Evolutionary conservation across 345 rosid genomes (phyloP).

Genomic region (Hirschfeldia incana): DNA sequence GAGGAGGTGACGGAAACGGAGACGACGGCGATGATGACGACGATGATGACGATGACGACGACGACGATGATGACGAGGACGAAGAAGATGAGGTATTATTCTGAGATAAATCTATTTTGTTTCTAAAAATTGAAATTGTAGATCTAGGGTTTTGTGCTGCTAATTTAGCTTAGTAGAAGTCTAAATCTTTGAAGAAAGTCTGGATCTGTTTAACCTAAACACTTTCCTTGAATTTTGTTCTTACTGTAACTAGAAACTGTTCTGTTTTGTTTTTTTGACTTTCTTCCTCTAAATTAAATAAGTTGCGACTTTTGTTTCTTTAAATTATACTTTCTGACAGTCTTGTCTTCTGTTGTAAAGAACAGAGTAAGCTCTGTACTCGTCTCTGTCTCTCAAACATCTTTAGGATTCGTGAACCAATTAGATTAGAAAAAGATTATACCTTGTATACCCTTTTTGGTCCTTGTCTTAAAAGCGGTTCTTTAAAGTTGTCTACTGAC

Average conservation of each 20-base stretch:
- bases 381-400: background rate
- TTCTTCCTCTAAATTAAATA: background rate
- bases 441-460: background rate
- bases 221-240: conserved; percentile 3
- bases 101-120: background rate
- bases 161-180: background rate
- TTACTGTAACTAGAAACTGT: background rate
- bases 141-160: conserved; percentile 15
- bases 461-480: background rate
- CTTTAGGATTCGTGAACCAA: background rate
- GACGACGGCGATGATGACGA: conserved; percentile 52
- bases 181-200: background rate
- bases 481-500: background rate
- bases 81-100: conserved; percentile 53
- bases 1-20: conserved; percentile 54
- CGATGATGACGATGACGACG: conserved; percentile 53
- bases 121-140: conserved; percentile 11
- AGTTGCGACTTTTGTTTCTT: background rate
- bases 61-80: conserved; percentile 46
- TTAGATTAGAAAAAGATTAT: background rate
- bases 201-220: conserved; percentile 24
- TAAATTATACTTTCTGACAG: background rate
- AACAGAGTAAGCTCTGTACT: background rate
- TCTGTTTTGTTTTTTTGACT: conserved; percentile 21
- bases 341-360: background rate